Conservation (phyloP, 2,329 filamentous ascomycete species). For the Calonectria honghensis region DNA sequence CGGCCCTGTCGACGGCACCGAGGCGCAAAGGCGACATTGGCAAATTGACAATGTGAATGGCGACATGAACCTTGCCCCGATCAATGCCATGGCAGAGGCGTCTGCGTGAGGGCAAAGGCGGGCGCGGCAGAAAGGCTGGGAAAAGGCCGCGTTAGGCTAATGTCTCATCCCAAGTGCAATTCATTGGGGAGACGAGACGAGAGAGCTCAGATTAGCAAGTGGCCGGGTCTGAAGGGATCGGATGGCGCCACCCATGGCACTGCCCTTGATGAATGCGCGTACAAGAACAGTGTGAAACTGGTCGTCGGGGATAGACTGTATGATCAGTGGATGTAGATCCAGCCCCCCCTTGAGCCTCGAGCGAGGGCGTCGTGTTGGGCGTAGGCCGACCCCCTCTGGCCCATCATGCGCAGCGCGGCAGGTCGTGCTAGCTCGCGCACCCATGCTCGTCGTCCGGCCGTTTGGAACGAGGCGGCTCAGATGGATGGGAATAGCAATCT, state of each 20-base stretch:
- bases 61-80: constrained; percentile 14
- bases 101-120: not conserved
- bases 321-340: constrained; percentile 9
- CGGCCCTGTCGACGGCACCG: constrained; percentile 39
- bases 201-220: constrained; percentile 3
- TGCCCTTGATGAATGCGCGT: constrained; percentile 21
- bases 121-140: not conserved
- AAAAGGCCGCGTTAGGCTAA: not conserved
- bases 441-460: constrained; percentile 4
- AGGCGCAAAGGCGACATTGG: constrained; percentile 43
- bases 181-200: not conserved
- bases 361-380: not conserved
- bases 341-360: not conserved
- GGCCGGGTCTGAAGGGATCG: constrained; percentile 9
- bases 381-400: not conserved
- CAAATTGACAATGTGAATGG: constrained; percentile 8
- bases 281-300: constrained; percentile 8
- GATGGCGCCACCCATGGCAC: constrained; percentile 17
- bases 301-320: constrained; percentile 10
- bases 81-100: not conserved
- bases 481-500: not conserved
- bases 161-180: not conserved
- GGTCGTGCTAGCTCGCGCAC: not conserved
- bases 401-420: not conserved
- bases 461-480: not conserved